Conservation (phyloP, 768 basidiomycete genomes). For the Suillus spraguei region DNA sequence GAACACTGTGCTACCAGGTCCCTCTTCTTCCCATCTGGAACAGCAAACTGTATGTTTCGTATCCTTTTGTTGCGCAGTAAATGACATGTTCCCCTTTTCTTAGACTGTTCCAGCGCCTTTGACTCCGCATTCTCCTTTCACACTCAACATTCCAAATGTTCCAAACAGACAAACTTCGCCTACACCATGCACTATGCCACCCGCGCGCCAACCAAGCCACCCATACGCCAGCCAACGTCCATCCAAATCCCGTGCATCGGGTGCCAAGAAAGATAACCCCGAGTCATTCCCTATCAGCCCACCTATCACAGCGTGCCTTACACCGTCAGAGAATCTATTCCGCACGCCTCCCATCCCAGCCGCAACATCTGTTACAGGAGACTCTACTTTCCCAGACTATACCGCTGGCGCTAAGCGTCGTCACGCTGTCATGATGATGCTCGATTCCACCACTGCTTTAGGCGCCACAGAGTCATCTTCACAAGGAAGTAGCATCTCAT, state of each 20-base stretch:
- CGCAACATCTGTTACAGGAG: conserved; percentile 33
- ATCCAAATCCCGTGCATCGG: conserved; percentile 31
- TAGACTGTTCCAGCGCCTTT: conserved; percentile 27
- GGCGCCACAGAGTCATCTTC: conserved; percentile 40
- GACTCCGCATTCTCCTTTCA: conserved; percentile 36
- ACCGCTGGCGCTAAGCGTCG: conserved; percentile 70
- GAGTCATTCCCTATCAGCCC: conserved; percentile 22
- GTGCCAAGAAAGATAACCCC: conserved; percentile 31
- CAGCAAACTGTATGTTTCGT: conserved; percentile 34
- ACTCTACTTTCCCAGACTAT: conserved; percentile 32
- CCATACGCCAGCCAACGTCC: conserved; percentile 23
- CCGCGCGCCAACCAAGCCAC: conserved; percentile 20
- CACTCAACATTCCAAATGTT: conserved; percentile 20
- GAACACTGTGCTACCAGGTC: conserved; percentile 18
- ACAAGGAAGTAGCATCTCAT: conserved; percentile 34
- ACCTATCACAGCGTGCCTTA: conserved; percentile 25
- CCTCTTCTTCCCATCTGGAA: conserved; percentile 21
- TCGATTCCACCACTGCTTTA: conserved; percentile 52
- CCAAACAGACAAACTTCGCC: conserved; percentile 29
- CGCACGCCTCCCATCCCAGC: conserved; percentile 28
- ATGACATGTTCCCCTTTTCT: conserved; percentile 13
- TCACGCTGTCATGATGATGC: conserved; percentile 79
- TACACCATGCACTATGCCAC: conserved; percentile 20
- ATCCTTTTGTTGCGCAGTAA: background rate
- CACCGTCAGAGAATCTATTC: conserved; percentile 32